Percentiles rank a stretch among this genome's conserved stretches.
phyloP scores from a whole-genome alignment of 768 basidiomycete genomes.

The Mycena rosella region DNA sequence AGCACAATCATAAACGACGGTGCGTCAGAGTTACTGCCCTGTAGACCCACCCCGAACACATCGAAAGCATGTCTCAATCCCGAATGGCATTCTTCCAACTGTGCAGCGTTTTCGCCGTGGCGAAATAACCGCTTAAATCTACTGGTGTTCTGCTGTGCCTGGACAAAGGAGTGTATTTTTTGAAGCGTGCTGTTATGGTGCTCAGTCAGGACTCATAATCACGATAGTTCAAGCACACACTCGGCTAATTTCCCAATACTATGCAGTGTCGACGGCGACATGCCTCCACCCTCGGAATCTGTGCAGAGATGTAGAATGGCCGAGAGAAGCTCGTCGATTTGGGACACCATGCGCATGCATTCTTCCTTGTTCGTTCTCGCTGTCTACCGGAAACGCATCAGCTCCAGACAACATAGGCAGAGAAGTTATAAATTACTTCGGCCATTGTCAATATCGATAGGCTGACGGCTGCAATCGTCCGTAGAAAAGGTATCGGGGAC shows the following conservation, averaged over 20 bases:
- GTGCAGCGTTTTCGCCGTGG: conserved; percentile 22
- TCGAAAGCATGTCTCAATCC: conserved; percentile 22
- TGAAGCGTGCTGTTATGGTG: conserved; percentile 24
- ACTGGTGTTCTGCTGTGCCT: conserved; percentile 17
- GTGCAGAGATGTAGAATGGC: conserved; percentile 14
- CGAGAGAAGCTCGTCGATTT: conserved; percentile 23
- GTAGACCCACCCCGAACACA: conserved; percentile 19
- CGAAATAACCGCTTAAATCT: conserved; percentile 18
- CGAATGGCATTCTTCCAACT: conserved; percentile 14
- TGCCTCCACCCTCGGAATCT: not conserved
- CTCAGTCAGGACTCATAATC: not conserved
- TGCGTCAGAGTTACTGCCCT: not conserved
- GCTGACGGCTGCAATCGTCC: conserved; percentile 27
- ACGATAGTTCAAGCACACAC: not conserved
- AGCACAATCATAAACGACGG: not conserved
- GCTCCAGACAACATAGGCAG: no score
- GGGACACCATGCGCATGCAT: conserved; percentile 20
- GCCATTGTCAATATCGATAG: conserved; percentile 17
- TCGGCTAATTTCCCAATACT: conserved; percentile 23
- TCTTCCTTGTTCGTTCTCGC: conserved; percentile 21
- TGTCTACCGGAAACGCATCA: conserved; percentile 1
- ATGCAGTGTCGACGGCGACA: conserved; percentile 14
- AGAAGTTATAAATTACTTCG: conserved; percentile 4
- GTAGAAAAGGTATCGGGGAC: conserved; percentile 15
- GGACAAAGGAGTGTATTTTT: conserved; percentile 21